Base-by-base conservation (phyloP, 805 yeast genomes). In the Metschnikowia borealis region DNA sequence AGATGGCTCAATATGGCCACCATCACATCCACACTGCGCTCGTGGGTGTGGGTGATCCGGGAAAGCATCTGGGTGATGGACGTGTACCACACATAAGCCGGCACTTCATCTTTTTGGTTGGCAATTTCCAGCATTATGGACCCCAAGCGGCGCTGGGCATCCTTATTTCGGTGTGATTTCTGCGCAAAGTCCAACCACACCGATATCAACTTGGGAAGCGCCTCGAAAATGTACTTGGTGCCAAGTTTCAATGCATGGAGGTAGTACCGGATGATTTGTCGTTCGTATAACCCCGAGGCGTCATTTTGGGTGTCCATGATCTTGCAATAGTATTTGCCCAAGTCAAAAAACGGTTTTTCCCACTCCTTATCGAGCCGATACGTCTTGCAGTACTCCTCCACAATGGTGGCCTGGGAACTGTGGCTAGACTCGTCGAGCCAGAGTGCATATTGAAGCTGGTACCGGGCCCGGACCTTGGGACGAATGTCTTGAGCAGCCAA, bases 351-450 rank as follows among this genome's bases (percentile, higher is more conserved):
- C 0, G 96, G 89, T 56, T 85, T 84, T 42, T 87, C 95, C 85
- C 89, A 86, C 0, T 73, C 64, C 1, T 71, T 70, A 52, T 83
- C 83, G 17, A 82, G 62, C 34, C 71, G 68, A 15, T 80, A 75
- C 0, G 92, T 84, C 3, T 78, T 71, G 26, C 69, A 70, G 57
- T 89, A 94, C 54, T 88, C 88, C 29, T 77, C 77, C 18, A 86
- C 78, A 36, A 94, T 86, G 34, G 83, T 83, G 14, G 77, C 79
- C 7, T 95, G 83, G 7, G 89, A 83, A 32, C 90, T 85, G 62
- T 88, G 91, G 46, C 89, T 91, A 0, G 97, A 87, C 34, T 74
- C 74, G 61, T 90, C 96, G 15, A 90, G 71, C 98, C 98, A 94
- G 54, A 83, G 81, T 0, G 97, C 88, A 62, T 88, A 88, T 51